A percentile compares a stretch with the other conserved stretches of the same genome.
Evolutionary conservation across 306 rosid species (phyloP).

Genomic region (Bauhinia variegata): DNA sequence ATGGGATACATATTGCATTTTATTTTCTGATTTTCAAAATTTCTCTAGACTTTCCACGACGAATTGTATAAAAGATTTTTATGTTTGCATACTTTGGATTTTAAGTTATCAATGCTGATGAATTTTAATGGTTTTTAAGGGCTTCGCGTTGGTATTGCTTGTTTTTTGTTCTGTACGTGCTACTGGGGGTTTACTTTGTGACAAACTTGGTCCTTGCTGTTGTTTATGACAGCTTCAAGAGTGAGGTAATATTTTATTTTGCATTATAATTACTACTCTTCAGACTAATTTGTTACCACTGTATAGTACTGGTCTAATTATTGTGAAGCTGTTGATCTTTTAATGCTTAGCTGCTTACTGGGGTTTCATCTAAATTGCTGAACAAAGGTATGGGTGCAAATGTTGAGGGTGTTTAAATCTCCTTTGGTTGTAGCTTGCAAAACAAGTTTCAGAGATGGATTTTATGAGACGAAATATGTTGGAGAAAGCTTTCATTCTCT

Average conservation of each 20-base stretch:
- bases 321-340: slow-evolving; percentile 23
- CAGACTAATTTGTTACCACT: slow-evolving; percentile 8
- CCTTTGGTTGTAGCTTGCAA: slow-evolving; percentile 67
- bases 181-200: slow-evolving; percentile 94
- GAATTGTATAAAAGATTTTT: no score
- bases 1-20: neutral
- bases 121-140: slow-evolving; percentile 59
- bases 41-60: no score
- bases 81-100: no score
- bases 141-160: slow-evolving; percentile 88
- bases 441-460: slow-evolving; percentile 82
- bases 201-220: slow-evolving; percentile 96
- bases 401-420: slow-evolving; percentile 33
- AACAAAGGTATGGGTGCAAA: slow-evolving; percentile 33
- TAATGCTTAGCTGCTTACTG: slow-evolving; percentile 26
- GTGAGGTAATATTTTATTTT: slow-evolving; percentile 62
- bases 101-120: slow-evolving; percentile 19
- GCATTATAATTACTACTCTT: slow-evolving; percentile 19
- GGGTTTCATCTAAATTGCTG: slow-evolving; percentile 1
- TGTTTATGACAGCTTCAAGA: slow-evolving; percentile 90
- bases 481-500: slow-evolving; percentile 77
- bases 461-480: slow-evolving; percentile 59
- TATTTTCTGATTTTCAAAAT: neutral
- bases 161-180: slow-evolving; percentile 80
- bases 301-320: slow-evolving; percentile 1